Conservation (phyloP, 148 eudicot species). For the Arctostaphylos glauca region DNA sequence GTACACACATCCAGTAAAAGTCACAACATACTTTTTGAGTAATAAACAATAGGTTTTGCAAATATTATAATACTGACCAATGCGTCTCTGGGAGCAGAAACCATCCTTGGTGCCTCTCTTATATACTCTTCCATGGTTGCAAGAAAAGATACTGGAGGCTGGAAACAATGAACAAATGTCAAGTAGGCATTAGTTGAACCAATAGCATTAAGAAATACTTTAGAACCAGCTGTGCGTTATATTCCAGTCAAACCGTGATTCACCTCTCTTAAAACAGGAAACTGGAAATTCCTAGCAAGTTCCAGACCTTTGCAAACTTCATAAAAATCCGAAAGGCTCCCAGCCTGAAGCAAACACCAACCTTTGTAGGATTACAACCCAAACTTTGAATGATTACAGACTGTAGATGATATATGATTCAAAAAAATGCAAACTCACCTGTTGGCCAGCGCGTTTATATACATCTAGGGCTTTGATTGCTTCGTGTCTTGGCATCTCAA, state of each 20-base stretch:
- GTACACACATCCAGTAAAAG: background rate
- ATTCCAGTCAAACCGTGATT: conserved; percentile 16
- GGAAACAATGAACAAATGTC: conserved; percentile 24
- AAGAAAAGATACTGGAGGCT: conserved; percentile 77
- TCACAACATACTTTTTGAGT: conserved; percentile 22
- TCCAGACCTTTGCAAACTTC: conserved; percentile 94
- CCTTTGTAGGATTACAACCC: background rate
- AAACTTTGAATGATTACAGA: background rate
- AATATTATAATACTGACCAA: conserved; percentile 55
- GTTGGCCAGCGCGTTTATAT: conserved; percentile 93
- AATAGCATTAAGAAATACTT: background rate
- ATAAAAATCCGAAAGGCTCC: conserved; percentile 84
- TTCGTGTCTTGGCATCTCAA: conserved; percentile 99
- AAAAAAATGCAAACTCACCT: conserved; percentile 59
- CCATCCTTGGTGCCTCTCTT: conserved; percentile 91
- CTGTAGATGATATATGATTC: background rate
- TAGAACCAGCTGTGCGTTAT: background rate
- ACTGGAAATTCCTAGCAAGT: conserved; percentile 96
- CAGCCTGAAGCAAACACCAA: conserved; percentile 54
- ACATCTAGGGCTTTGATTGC: conserved; percentile 91
- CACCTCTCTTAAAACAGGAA: conserved; percentile 94
- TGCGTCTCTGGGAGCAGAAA: conserved; percentile 58
- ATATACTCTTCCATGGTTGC: conserved; percentile 97
- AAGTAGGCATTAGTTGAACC: conserved; percentile 18
- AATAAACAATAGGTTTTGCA: conserved; percentile 31